Evolutionary conservation across 2,329 filamentous ascomycete genomes (phyloP), one percentile per base, ranked within the genome.

Genomic region (Pseudodiploospora longispora): DNA sequence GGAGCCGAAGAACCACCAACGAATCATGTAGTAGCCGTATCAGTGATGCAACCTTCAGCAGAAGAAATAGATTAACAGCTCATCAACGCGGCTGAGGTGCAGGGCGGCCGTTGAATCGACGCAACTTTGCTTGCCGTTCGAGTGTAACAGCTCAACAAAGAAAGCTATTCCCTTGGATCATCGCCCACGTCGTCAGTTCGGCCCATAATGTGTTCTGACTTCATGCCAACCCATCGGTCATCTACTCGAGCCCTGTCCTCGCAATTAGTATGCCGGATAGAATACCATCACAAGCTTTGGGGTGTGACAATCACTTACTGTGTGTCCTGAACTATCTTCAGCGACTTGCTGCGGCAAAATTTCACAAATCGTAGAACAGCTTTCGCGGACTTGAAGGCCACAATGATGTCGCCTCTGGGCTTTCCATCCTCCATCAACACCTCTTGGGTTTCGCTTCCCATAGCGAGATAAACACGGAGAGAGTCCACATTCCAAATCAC

Each of bases 311-410:
- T 9, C 6, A 62, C 71, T 62, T 55, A 78, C 75, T 49, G 48
- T 8, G 60, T 55, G 1, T 58, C 59, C 51, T 68, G 67, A 2
- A 63, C 54, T 38, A 76, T 48, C 36, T 54, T 59, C 6, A 77
- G 55, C 1, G 64, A 65, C 57, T 67, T 69, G 49, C 63, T 64
- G 46, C 63, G 61, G 34, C 70, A 63, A 46, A 78, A 75, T 19
- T 55, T 52, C 38, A 79, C 55, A 49, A 80, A 76, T 3, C 76
- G 64, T 45, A 65, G 62, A 61, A 76, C 73, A 5, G 75, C 78
- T 19, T 72, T 64, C 50, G 69, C 65, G 5, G 75, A 59, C 56
- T 75, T 74, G 51, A 80, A 79, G 43, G 66, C 59, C 6, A 69
- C 72, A 50, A 79, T 61, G 3, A 79, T 55, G 36, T 74, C 64